Evolutionary conservation across 1,284 basidiomycete genomes (phyloP).

Genomic region (Cerrena zonata): DNA sequence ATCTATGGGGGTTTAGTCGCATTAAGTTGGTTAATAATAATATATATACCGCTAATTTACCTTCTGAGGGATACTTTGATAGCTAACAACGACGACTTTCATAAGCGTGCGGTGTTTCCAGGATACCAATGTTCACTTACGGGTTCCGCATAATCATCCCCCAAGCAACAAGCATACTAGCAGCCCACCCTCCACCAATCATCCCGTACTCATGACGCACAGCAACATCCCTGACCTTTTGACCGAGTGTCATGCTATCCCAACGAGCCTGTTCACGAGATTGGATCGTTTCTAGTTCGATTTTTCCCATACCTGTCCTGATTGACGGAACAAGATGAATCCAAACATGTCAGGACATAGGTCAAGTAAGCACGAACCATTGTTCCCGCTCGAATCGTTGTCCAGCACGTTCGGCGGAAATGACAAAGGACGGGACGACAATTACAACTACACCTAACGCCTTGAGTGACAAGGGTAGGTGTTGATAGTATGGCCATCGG

Average conservation of each 20-base stretch:
- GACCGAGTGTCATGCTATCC: constrained; percentile 48
- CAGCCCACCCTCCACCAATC: constrained; percentile 78
- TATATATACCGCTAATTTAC: constrained; percentile 24
- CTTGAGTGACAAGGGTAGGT: constrained; percentile 71
- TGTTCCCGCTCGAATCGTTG: constrained; percentile 65
- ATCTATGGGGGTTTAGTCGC: constrained; percentile 44
- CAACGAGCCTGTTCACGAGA: constrained; percentile 48
- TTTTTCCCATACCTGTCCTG: constrained; percentile 58
- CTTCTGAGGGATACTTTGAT: constrained; percentile 58
- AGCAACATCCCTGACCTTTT: constrained; percentile 72
- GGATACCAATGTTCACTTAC: constrained; percentile 31
- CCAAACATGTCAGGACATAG: constrained; percentile 18
- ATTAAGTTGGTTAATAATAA: constrained; percentile 2
- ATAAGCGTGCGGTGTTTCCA: background rate
- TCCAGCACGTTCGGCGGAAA: constrained; percentile 75
- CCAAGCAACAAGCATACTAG: constrained; percentile 60
- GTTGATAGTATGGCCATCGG: constrained; percentile 57
- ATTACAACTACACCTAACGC: constrained; percentile 64
- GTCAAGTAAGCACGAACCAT: constrained; percentile 45
- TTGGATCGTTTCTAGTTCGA: constrained; percentile 52
- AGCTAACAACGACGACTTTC: constrained; percentile 27
- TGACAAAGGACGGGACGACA: constrained; percentile 64
- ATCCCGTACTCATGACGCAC: constrained; percentile 73
- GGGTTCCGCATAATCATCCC: constrained; percentile 70
- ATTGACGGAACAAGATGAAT: background rate